Conservation (phyloP, 805 yeast species). For the Cephaloascus albidus region DNA sequence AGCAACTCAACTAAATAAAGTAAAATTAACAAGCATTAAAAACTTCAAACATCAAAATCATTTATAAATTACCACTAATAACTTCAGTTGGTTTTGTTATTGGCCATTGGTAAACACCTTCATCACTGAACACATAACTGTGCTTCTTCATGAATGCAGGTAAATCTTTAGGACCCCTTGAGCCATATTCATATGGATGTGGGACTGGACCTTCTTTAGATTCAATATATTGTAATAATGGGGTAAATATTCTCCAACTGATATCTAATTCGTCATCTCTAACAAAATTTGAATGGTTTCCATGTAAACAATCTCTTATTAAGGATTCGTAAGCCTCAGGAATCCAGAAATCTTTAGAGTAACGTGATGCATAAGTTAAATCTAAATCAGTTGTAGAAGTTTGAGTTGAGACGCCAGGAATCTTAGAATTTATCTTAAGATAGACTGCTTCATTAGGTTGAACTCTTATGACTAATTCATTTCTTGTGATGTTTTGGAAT, state of each 20-base stretch:
- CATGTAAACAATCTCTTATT: conserved; percentile 81
- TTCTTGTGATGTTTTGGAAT: conserved; percentile 73
- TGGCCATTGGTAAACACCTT: conserved; percentile 84
- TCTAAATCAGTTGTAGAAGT: conserved; percentile 86
- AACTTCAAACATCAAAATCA: too few species aligned
- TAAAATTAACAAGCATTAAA: too few species aligned
- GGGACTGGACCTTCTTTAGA: conserved; percentile 60
- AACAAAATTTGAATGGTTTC: conserved; percentile 95
- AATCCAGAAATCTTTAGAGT: conserved; percentile 75
- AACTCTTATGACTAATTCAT: conserved; percentile 87
- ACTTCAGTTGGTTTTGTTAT: conserved; percentile 41
- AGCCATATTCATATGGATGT: conserved; percentile 73
- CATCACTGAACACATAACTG: conserved; percentile 62
- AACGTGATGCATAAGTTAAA: conserved; percentile 74
- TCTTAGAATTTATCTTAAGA: conserved; percentile 85
- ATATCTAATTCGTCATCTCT: conserved; percentile 95
- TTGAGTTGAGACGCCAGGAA: conserved; percentile 82
- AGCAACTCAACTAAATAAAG: too few species aligned
- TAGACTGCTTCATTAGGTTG: conserved; percentile 95
- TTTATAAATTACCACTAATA: neutral
- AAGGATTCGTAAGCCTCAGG: conserved; percentile 98
- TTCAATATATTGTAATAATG: conserved; percentile 75
- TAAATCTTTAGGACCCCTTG: conserved; percentile 76
- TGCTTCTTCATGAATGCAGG: conserved; percentile 53
- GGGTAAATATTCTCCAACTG: conserved; percentile 91